Base-by-base conservation (phyloP, 805 yeast genomes). In the Yarrowia sp. region DNA sequence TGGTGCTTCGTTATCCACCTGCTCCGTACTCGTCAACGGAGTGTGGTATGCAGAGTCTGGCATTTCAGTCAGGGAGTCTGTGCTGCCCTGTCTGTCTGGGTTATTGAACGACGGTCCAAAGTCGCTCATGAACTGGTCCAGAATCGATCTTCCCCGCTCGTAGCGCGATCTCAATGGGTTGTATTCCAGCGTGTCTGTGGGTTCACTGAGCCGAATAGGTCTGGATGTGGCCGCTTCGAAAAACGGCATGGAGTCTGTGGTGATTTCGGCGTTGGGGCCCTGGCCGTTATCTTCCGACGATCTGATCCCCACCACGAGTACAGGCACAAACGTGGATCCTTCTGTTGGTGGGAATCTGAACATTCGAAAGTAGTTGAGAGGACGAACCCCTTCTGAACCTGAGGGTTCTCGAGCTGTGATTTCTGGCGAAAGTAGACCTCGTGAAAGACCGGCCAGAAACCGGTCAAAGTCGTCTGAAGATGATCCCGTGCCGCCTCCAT, bases 221-320 rank as follows among this genome's bases (percentile, higher is more conserved):
- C 64, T 32, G 33, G 64, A 58, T 9, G 64, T 58, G 15, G 64
- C 64, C 0, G 64, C 64, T n/a, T 58, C 64, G n/a, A 58, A 58
- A 17, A 58, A 58, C 36, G 64, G 64, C 64, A 58, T 43, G 9
- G 64, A 33, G 22, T 58, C 51, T 1, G 64, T 43, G 10, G 51
- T 58, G 8, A 58, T 58, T 32, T 58, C 64, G 18, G 50, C 64
- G 7, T 58, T 55, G 18, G 61, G 51, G 5, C 64, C 51, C 22
- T 33, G 43, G 4, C 50, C 71, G 39, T 66, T 58, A 48, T 63
- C 65, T n/a, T 71, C 72, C 63, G 72, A 79, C 0, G 84, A 79
- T 8, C 85, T 72, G 22, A 83, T 80, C 6, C 85, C 84, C 18
- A 82, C 77, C 28, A 82, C 78, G 65, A 82, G 74, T 3, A 83